phyloP scores from a whole-genome alignment of 2,329 filamentous ascomycete genomes.

The Pseudofabraea citricarpa region DNA sequence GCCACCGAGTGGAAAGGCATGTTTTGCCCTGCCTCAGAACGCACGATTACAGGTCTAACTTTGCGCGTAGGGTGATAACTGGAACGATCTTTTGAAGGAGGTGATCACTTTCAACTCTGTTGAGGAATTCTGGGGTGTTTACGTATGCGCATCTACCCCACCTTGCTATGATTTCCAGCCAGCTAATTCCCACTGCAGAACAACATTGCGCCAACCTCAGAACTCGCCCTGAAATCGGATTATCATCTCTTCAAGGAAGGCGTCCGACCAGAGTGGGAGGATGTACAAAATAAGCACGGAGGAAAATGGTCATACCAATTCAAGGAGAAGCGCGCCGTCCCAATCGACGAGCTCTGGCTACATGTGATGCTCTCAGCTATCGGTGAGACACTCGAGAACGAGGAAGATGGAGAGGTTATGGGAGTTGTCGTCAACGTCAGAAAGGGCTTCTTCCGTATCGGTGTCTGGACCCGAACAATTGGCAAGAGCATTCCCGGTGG shows the following conservation, averaged over 20 bases:
- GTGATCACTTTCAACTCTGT: constrained; percentile 98
- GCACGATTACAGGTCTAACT: constrained; percentile 20
- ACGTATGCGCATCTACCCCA: constrained; percentile 59
- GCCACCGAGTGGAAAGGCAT: constrained; percentile 89
- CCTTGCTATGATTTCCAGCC: constrained; percentile 1
- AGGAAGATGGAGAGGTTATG: constrained; percentile 96
- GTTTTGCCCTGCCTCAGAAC: constrained; percentile 4
- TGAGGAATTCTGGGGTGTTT: constrained; percentile 99
- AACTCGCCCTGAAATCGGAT: constrained; percentile 95
- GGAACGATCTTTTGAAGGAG: constrained; percentile 96
- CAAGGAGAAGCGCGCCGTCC: constrained; percentile 88
- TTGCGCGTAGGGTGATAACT: constrained; percentile 76
- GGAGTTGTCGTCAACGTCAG: constrained; percentile 98
- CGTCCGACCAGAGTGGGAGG: constrained; percentile 97
- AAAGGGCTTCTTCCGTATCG: constrained; percentile 96
- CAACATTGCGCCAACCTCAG: constrained; percentile 95
- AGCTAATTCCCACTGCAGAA: constrained; percentile 55
- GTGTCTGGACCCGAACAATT: constrained; percentile 93
- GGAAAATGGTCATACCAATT: constrained; percentile 99
- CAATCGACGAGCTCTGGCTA: constrained; percentile 94
- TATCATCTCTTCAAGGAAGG: constrained; percentile 99
- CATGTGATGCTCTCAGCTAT: constrained; percentile 96
- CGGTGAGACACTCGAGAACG: constrained; percentile 96
- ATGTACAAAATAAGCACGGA: constrained; percentile 96
- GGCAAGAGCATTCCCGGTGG: constrained; percentile 78